Conservation (phyloP, 2,329 filamentous ascomycete species). For the Monosporascus sp. region DNA sequence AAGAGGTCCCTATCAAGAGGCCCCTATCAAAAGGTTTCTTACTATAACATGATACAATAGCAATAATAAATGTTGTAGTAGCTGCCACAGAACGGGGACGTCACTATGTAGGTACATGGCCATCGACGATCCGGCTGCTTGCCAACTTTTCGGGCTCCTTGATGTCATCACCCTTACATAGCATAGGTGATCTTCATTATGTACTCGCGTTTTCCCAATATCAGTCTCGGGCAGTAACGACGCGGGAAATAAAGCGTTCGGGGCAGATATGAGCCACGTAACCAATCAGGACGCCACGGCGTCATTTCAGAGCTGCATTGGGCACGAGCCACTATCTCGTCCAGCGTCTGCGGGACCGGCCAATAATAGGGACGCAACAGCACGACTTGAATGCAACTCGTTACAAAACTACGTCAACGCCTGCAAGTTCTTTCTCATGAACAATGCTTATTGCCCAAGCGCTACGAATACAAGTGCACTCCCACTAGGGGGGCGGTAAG, state of each 20-base stretch:
- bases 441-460: not conserved
- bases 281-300: conserved; percentile 7
- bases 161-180: not conserved
- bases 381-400: conserved; percentile 6
- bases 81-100: not conserved
- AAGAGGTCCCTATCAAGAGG: not conserved
- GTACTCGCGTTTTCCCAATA: not conserved
- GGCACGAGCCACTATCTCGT: conserved; percentile 6
- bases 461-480: not conserved
- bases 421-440: conserved; percentile 3
- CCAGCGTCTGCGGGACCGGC: not conserved
- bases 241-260: not conserved
- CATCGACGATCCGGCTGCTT: not conserved
- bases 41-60: not conserved
- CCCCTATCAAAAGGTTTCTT: not conserved
- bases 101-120: not conserved
- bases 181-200: not conserved
- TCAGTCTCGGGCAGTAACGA: not conserved
- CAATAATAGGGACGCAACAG: not conserved
- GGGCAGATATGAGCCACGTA: conserved; percentile 3
- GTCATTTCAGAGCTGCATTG: conserved; percentile 5
- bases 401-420: conserved; percentile 16
- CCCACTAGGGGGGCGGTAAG: no score
- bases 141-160: not conserved
- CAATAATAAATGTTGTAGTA: not conserved